A percentile compares a stretch with the other conserved stretches of the same genome.
phyloP scores from a whole-genome alignment of 805 yeast genomes.

The Nakazawaea peltata region DNA sequence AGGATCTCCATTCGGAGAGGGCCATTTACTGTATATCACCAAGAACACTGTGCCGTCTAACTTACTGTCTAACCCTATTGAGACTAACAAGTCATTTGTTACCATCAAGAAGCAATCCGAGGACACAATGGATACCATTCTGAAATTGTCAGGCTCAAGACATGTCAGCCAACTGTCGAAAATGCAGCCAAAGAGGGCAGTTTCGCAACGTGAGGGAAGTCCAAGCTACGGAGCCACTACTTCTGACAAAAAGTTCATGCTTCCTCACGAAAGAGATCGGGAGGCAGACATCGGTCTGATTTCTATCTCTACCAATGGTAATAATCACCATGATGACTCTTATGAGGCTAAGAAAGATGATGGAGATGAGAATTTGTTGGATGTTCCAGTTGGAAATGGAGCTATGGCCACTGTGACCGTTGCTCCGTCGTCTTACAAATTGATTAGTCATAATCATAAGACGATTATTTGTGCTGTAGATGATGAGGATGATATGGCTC shows the following conservation, averaged over 20 bases:
- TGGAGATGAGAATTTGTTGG: slow-evolving; percentile 1
- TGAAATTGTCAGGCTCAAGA: neutral
- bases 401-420: neutral
- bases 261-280: slow-evolving; percentile 9
- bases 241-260: slow-evolving; percentile 7
- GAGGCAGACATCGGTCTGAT: slow-evolving; percentile 9
- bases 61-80: slow-evolving; percentile 63
- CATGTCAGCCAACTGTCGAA: neutral
- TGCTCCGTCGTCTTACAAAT: slow-evolving; percentile 9
- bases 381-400: neutral
- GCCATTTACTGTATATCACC: slow-evolving; percentile 5
- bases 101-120: slow-evolving; percentile 56
- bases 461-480: slow-evolving; percentile 10
- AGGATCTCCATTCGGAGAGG: slow-evolving; percentile 5
- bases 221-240: slow-evolving; percentile 10
- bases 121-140: slow-evolving; percentile 10
- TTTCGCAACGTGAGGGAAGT: slow-evolving; percentile 5
- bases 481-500: slow-evolving; percentile 8
- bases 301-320: neutral
- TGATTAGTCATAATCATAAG: slow-evolving; percentile 10
- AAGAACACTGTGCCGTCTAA: slow-evolving; percentile 43
- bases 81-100: slow-evolving; percentile 56
- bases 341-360: no score
- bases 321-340: slow-evolving; percentile 9
- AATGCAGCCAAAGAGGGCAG: neutral